Evolutionary conservation across 768 basidiomycete genomes (phyloP).

Genomic region (Lanmaoa rubissima): DNA sequence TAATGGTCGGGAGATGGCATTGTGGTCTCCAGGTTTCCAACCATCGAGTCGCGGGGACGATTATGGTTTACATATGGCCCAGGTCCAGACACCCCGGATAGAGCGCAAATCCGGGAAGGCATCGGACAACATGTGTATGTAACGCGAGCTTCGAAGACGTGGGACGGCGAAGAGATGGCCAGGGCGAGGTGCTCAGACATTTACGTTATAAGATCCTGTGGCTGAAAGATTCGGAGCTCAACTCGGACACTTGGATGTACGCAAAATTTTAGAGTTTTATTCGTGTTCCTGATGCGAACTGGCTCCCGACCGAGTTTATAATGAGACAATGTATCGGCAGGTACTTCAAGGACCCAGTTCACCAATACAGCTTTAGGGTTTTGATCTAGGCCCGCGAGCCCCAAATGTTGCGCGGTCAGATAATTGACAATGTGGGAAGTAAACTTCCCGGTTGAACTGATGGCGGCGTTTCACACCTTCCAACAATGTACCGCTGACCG

Average conservation of each 20-base stretch:
- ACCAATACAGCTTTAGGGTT: not conserved
- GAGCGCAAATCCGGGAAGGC: too few species aligned
- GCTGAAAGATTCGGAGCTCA: not conserved
- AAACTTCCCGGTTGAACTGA: not conserved
- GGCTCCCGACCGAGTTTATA: not conserved
- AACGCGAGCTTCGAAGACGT: too few species aligned
- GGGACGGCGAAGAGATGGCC: not conserved
- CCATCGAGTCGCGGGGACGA: not conserved
- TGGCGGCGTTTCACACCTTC: not conserved
- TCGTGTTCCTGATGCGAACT: not conserved
- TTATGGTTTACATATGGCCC: not conserved
- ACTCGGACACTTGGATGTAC: not conserved
- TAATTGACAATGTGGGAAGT: not conserved
- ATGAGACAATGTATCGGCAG: not conserved
- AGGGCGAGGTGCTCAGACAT: not conserved
- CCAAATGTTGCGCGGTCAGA: not conserved
- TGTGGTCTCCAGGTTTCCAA: not conserved
- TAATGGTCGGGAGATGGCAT: not conserved
- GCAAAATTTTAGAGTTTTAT: not conserved
- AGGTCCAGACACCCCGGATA: not conserved
- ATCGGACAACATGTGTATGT: too few species aligned
- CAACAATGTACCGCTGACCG: not conserved
- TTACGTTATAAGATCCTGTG: not conserved
- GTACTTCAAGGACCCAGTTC: not conserved
- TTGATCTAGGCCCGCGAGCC: not conserved